Evolutionary conservation across 2,329 filamentous ascomycete genomes (phyloP), one percentile per base, ranked within the genome.

Genomic region (Calonectria multiphialidica): DNA sequence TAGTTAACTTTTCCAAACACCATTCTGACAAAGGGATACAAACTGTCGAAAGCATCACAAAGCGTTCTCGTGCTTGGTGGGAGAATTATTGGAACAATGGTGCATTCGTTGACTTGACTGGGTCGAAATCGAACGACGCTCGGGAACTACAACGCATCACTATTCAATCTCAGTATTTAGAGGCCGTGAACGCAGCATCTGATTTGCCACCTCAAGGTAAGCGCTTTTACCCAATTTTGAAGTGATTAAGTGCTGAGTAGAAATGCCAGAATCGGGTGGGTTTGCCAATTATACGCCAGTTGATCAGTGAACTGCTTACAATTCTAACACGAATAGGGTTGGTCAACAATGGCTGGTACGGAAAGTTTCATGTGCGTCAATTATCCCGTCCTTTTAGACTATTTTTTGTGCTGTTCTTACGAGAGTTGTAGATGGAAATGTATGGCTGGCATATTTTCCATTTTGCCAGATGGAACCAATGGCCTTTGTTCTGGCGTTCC

Each of bases 401-500:
- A n/a, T n/a, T 2, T 2, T 7, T 16, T 6, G 3, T 40, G 13
- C 5, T 13, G n/a, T 9, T 21, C 33, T 37, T 23, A 57, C n/a
- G 21, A 15, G 25, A 16, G 3, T 23, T 57, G 8, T 21, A 57
- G 53, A 57, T 57, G 53, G 53, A 57, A 40, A 57, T 57, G 53
- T 57, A 57, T 8, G 53, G 53, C 12, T 57, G 53, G 53, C 53
- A 57, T 35, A 6, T 40, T 35, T 57, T 57, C 53, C 53, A 57
- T 13, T 57, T 57, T 40, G 53, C 53, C 1, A 57, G 53, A 40
- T 57, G 53, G 53, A 57, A 57, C 30, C 53, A 40, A 1, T 40
- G 53, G 53, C 53, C 53, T 40, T 23, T 57, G 30, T 57, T 57
- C 53, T 57, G 53, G 53, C 53, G 53, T 21, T 57, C 53, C 15